phyloP scores from a whole-genome alignment of 2,329 filamentous ascomycete species.

The Ceratocystis diversiconidia region DNA sequence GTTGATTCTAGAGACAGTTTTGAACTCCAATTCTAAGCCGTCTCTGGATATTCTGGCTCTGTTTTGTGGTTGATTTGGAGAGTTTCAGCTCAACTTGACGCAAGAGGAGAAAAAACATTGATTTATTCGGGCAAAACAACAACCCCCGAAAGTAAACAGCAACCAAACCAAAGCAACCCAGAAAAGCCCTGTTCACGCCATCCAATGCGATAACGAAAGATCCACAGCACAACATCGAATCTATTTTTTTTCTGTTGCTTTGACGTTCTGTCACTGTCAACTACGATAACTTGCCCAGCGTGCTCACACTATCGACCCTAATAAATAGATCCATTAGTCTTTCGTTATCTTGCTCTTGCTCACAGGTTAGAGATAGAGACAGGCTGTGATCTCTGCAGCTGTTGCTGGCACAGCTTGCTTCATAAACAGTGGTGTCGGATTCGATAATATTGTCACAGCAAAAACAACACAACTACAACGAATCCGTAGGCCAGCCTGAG shows the following conservation, averaged over 20 bases:
- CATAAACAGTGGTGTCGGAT: background rate
- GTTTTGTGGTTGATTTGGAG: background rate
- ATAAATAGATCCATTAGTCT: background rate
- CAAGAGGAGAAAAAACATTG: constrained; percentile 1
- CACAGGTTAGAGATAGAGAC: background rate
- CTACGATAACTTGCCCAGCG: background rate
- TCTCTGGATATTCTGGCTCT: background rate
- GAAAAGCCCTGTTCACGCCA: background rate
- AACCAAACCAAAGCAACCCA: background rate
- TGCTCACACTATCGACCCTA: background rate
- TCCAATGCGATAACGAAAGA: constrained; percentile 5
- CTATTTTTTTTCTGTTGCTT: background rate
- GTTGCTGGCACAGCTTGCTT: constrained; percentile 4
- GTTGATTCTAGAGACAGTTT: background rate
- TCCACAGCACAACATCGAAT: constrained; percentile 1
- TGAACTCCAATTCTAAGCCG: background rate
- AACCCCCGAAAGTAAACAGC: background rate
- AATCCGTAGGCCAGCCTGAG: background rate
- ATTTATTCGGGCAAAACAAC: constrained; percentile 1
- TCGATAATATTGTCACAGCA: background rate
- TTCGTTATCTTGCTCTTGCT: background rate
- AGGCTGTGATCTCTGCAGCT: background rate
- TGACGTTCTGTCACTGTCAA: background rate
- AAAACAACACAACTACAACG: background rate
- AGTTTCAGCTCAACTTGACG: background rate